A percentile compares a stretch with the other conserved stretches of the same genome.
These are phyloP conservation scores for Paramecium octaurelia DNA, from an alignment of 73 alveolate genomes.

Conservation along the genomic window DNA sequence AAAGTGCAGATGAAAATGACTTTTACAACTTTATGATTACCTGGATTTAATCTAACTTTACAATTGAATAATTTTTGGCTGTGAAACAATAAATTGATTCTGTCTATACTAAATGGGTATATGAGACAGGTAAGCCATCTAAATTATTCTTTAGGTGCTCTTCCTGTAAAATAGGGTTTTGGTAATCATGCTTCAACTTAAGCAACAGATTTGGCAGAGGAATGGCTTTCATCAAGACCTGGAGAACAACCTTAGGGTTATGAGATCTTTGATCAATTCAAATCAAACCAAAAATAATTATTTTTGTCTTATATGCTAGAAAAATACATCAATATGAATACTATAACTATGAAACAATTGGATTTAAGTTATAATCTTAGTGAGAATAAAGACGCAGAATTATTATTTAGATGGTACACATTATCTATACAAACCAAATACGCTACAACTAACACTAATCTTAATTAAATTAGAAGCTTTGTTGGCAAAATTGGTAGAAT, in stretches of 20 bases:
- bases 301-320: not conserved
- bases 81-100: constrained; percentile 9
- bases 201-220: constrained; percentile 65
- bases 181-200: not conserved
- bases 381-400: not conserved
- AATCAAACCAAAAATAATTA: constrained; percentile 8
- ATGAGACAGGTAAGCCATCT: constrained; percentile 25
- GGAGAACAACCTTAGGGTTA: not conserved
- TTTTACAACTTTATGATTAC: constrained; percentile 51
- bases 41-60: not conserved
- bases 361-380: not conserved
- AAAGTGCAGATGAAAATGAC: constrained; percentile 66
- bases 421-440: constrained; percentile 42
- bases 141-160: not conserved
- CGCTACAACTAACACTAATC: constrained; percentile 5
- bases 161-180: constrained; percentile 43
- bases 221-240: constrained; percentile 48
- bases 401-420: not conserved
- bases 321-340: not conserved
- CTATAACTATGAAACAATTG: not conserved
- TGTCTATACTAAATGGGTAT: constrained; percentile 58
- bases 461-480: constrained; percentile 48
- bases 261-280: not conserved
- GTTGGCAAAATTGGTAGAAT: constrained; percentile 64
- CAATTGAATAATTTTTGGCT: not conserved